A percentile compares a stretch with the other conserved stretches of the same genome.
phyloP scores from a whole-genome alignment of 371 early-diverging fungal species.

The Saksenaea vasiformis region DNA sequence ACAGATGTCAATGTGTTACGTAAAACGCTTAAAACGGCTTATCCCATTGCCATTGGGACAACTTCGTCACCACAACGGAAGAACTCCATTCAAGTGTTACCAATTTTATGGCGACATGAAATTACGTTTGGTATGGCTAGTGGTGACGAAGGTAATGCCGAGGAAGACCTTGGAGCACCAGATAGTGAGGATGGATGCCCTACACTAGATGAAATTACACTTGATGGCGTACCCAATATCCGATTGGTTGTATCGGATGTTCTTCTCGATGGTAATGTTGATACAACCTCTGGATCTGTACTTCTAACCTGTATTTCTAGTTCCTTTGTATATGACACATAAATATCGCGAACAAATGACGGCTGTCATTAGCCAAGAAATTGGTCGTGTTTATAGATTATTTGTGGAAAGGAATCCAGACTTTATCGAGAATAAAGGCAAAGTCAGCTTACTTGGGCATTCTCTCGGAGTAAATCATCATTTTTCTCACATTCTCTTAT shows the following conservation, averaged over 20 bases:
- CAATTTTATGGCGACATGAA: conserved; percentile 82
- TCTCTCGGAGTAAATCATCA: conserved; percentile 68
- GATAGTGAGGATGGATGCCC: conserved; percentile 63
- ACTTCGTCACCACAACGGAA: conserved; percentile 25
- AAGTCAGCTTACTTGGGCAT: conserved; percentile 79
- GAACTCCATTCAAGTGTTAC: conserved; percentile 77
- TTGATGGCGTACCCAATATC: conserved; percentile 82
- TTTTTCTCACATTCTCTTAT: neutral
- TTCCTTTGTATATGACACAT: conserved; percentile 83
- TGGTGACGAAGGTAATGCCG: conserved; percentile 42
- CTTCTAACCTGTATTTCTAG: conserved; percentile 30
- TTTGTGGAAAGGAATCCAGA: conserved; percentile 73
- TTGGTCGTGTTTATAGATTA: conserved; percentile 70
- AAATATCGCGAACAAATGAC: conserved; percentile 81
- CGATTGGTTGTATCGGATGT: conserved; percentile 82
- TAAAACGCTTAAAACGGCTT: conserved; percentile 62
- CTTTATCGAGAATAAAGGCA: conserved; percentile 66
- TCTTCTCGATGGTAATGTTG: conserved; percentile 68
- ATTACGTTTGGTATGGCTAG: conserved; percentile 72
- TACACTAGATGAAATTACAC: conserved; percentile 73
- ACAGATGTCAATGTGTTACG: conserved; percentile 73
- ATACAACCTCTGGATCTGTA: neutral
- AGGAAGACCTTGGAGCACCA: conserved; percentile 57
- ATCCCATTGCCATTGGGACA: conserved; percentile 27
- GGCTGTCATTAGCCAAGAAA: conserved; percentile 68